Evolutionary conservation across 2,329 filamentous ascomycete species (phyloP).

Genomic region (Colletotrichum melonis): DNA sequence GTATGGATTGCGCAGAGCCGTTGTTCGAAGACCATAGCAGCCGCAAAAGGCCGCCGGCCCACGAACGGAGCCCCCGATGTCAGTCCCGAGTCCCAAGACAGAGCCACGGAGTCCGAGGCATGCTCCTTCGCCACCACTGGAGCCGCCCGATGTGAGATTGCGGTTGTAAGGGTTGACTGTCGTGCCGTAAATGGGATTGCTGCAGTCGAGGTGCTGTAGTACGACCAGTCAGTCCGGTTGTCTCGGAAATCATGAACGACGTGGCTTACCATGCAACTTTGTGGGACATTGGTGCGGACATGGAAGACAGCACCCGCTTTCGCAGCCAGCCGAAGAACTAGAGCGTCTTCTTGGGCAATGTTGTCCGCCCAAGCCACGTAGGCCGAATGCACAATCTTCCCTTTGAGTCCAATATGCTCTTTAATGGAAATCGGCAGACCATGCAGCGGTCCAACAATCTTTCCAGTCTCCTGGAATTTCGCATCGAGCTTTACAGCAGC

Average conservation of each 20-base stretch:
- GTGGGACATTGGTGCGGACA: constrained; percentile 55
- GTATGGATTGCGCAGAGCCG: constrained; percentile 44
- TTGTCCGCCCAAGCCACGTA: constrained; percentile 51
- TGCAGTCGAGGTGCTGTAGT: constrained; percentile 41
- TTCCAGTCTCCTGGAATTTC: constrained; percentile 44
- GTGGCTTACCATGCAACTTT: constrained; percentile 46
- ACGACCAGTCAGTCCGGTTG: constrained; percentile 14
- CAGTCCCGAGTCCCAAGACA: constrained; percentile 55
- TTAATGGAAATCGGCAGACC: constrained; percentile 41
- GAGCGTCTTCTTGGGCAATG: constrained; percentile 47
- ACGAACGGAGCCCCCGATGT: constrained; percentile 59
- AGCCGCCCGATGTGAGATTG: constrained; percentile 52
- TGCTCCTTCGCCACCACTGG: constrained; percentile 56
- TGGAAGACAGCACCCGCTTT: constrained; percentile 53
- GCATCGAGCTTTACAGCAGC: constrained; percentile 55
- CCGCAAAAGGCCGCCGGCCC: constrained; percentile 57
- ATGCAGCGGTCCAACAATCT: constrained; percentile 61
- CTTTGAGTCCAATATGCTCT: constrained; percentile 38
- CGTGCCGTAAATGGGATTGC: constrained; percentile 53
- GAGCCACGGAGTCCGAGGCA: constrained; percentile 53
- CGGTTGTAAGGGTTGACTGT: constrained; percentile 54
- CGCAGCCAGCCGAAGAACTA: constrained; percentile 43
- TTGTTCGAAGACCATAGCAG: constrained; percentile 55
- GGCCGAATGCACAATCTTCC: constrained; percentile 38
- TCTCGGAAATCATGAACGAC: not conserved